Evolutionary conservation across 2,329 filamentous ascomycete genomes (phyloP).

Genomic region (Fusarium chaquense): DNA sequence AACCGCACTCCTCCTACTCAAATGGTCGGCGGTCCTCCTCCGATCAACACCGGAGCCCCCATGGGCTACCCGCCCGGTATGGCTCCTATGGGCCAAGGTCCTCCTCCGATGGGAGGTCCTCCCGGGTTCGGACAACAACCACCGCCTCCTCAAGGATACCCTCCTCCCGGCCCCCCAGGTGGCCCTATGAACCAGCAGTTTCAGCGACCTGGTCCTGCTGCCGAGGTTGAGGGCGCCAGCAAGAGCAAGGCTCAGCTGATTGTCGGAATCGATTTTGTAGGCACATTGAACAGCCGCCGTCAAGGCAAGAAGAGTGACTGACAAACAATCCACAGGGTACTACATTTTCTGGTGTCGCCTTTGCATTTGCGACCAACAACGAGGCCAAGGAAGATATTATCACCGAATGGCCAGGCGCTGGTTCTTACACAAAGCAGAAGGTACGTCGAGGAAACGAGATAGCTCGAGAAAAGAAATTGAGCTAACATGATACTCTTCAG

Average conservation of each 20-base stretch:
- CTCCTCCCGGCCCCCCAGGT: constrained; percentile 55
- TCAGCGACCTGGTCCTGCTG: constrained; percentile 62
- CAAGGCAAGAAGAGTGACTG: constrained; percentile 19
- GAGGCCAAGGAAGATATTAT: constrained; percentile 99
- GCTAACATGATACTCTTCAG: constrained; percentile 59
- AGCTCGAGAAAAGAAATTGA: neutral
- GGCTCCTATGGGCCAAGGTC: constrained; percentile 57
- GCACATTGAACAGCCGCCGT: constrained; percentile 46
- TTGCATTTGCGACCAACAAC: constrained; percentile 96
- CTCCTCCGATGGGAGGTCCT: constrained; percentile 54
- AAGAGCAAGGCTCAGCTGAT: constrained; percentile 97
- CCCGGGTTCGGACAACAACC: constrained; percentile 57
- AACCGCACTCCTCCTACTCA: constrained; percentile 69
- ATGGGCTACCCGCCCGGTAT: constrained; percentile 71
- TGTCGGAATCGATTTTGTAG: constrained; percentile 98
- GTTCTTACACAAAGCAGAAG: constrained; percentile 99
- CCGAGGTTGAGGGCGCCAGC: constrained; percentile 87
- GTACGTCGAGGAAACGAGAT: constrained; percentile 59
- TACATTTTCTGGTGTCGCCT: constrained; percentile 97
- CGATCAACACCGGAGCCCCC: constrained; percentile 74
- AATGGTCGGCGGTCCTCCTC: constrained; percentile 73
- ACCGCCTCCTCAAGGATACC: constrained; percentile 58
- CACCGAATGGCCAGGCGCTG: constrained; percentile 97
- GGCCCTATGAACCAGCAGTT: constrained; percentile 57
- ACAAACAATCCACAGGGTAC: constrained; percentile 74